Base-by-base conservation (phyloP, 2,329 filamentous ascomycete genomes). In the Phyllosticta citribraziliensis region DNA sequence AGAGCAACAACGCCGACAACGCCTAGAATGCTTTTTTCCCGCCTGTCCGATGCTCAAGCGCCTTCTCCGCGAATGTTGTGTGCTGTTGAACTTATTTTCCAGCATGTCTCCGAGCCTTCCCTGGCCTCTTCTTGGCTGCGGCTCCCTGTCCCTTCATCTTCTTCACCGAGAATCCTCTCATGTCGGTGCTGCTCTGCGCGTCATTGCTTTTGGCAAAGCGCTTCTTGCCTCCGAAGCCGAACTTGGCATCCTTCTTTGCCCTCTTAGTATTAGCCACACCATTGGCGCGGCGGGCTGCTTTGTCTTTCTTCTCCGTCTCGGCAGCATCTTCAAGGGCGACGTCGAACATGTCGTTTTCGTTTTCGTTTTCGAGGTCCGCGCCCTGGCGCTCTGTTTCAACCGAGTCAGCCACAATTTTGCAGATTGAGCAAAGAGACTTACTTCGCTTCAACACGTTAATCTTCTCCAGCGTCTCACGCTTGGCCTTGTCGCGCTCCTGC, bases 161-260 rank as follows among this genome's bases (percentile, higher is more conserved):
- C 80, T 87, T 91, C 47, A 81, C 82, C 60, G 87, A 91, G 78
- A 95, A 97, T 1, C 84, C 85, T 64, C 84, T 84, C 67, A 95
- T 77, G 73, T 99, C 94, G 64, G 84, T 87, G 55, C 86, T 91
- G 66, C 89, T 95, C 64, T 82, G 72, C 56, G 92, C 91, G 75
- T 97, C 92, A 67, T 91, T 91, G 64, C 91, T 96, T 84, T 99
- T 99, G 61, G 82, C 77, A 73, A 91, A 86, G 60, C 88, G 82
- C 82, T 99, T 99, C 85, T 96, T 97, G 68, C 94, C 94, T 63
- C 94, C 94, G 70, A 93, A 96, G 24, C 94, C 94, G 73, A 87
- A 97, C 79, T 96, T 97, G 66, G 89, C 83, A 72, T 99, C 87
- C 80, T 95, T 96, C 85, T 96, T 96, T 73, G 88, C 84, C 63